Percentiles rank a stretch among this genome's conserved stretches.
These are phyloP conservation scores for Hypoxylon crocopeplum DNA, from an alignment of 495 filamentous ascomycete species.

Conservation along the genomic window DNA sequence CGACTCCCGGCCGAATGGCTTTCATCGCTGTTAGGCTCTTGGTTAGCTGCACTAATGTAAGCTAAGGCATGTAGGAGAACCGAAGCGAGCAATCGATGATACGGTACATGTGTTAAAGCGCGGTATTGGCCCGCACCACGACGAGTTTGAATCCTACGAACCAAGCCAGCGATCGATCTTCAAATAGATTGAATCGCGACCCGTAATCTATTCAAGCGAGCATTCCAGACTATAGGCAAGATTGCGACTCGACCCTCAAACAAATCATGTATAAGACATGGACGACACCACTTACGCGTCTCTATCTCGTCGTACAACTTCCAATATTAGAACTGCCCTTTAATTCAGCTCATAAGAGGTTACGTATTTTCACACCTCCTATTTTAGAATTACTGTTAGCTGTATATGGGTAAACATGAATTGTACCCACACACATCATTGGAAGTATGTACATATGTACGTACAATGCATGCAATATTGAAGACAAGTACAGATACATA, in stretches of 20 bases:
- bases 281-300: background rate
- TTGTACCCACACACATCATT: background rate
- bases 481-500: background rate
- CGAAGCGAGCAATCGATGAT: constrained; percentile 32
- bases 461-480: background rate
- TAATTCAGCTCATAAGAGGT: too few relatives aligned
- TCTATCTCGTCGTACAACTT: background rate
- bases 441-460: background rate
- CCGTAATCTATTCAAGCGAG: constrained; percentile 9
- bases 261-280: background rate
- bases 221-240: background rate
- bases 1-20: constrained; percentile 23
- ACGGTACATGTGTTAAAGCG: constrained; percentile 33
- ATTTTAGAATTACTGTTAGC: background rate
- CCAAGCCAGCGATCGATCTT: constrained; percentile 34
- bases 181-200: constrained; percentile 23
- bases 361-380: too few relatives aligned
- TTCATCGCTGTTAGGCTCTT: constrained; percentile 8
- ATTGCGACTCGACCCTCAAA: background rate
- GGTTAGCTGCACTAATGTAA: constrained; percentile 24
- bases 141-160: constrained; percentile 31
- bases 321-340: too few relatives aligned
- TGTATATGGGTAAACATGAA: background rate
- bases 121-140: constrained; percentile 31
- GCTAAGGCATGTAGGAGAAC: constrained; percentile 28